Conservation (phyloP, 768 basidiomycete genomes). For the Kwoniella sp. region DNA sequence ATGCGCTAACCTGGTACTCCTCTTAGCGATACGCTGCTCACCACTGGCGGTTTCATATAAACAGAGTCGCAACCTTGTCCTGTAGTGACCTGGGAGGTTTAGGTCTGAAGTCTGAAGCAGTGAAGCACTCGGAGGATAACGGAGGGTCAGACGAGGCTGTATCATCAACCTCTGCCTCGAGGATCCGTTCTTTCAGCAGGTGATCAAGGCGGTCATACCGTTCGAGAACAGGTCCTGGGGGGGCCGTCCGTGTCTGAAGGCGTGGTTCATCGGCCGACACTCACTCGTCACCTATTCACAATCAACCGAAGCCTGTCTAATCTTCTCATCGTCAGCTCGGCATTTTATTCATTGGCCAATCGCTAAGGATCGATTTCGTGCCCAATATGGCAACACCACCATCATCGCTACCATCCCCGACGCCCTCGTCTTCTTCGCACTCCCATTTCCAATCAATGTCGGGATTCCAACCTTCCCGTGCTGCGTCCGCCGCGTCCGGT, state of each 20-base stretch:
- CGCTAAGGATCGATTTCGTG: too few relatives aligned
- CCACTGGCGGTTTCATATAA: background rate
- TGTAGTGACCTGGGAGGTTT: background rate
- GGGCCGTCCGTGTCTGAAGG: too few relatives aligned
- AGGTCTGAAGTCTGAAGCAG: background rate
- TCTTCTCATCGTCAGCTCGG: too few relatives aligned
- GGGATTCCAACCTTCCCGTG: slow-evolving; percentile 20
- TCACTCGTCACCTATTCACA: too few relatives aligned
- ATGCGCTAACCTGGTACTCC: too few relatives aligned
- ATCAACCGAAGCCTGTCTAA: too few relatives aligned
- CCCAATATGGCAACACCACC: slow-evolving; percentile 33
- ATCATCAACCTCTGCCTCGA: background rate
- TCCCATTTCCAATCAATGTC: slow-evolving; percentile 23
- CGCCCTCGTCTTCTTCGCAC: slow-evolving; percentile 34
- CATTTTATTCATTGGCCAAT: too few relatives aligned
- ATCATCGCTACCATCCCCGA: slow-evolving; percentile 34
- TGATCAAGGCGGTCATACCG: too few relatives aligned
- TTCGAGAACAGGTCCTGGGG: too few relatives aligned
- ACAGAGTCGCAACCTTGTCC: background rate
- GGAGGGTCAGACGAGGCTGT: background rate
- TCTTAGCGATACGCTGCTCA: background rate
- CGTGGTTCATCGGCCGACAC: too few relatives aligned
- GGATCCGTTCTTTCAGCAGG: too few relatives aligned
- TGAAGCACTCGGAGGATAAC: background rate
- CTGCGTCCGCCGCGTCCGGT: slow-evolving; percentile 26